These are phyloP conservation scores for Tolypocladium tundrense DNA, from an alignment of 2,329 filamentous ascomycete genomes.

Conservation along the genomic window DNA sequence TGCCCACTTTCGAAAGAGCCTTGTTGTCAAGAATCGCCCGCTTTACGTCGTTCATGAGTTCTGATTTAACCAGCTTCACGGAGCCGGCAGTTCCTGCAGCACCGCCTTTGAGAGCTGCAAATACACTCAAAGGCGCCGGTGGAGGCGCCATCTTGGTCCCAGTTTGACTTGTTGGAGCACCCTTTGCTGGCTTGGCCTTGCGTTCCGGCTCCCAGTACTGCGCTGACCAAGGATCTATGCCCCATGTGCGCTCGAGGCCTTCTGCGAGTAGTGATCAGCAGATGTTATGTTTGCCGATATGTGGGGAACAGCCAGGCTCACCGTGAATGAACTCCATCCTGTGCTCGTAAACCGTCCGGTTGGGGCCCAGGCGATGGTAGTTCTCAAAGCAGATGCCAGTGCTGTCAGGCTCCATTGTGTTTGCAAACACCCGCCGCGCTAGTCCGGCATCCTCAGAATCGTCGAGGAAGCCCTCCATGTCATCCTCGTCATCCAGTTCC, in stretches of 20 bases:
- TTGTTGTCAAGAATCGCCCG: slow-evolving; percentile 29
- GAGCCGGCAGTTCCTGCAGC: slow-evolving; percentile 6
- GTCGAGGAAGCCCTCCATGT: slow-evolving; percentile 84
- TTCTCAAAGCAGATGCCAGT: slow-evolving; percentile 82
- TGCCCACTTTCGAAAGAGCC: slow-evolving; percentile 28
- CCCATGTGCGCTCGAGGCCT: slow-evolving; percentile 34
- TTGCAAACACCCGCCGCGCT: slow-evolving; percentile 48
- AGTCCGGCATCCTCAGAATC: slow-evolving; percentile 63
- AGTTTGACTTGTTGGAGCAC: slow-evolving; percentile 6
- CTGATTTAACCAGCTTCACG: slow-evolving; percentile 24
- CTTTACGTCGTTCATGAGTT: slow-evolving; percentile 31
- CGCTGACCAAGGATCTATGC: slow-evolving; percentile 77
- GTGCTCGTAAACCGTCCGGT: slow-evolving; percentile 45
- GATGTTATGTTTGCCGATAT: not conserved
- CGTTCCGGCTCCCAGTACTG: slow-evolving; percentile 59
- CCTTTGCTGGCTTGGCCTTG: slow-evolving; percentile 15
- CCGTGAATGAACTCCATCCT: slow-evolving; percentile 66
- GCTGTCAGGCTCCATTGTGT: slow-evolving; percentile 64
- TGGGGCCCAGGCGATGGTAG: slow-evolving; percentile 32
- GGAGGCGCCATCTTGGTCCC: slow-evolving; percentile 21
- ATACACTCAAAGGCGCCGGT: slow-evolving; percentile 23
- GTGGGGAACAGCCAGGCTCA: slow-evolving; percentile 26
- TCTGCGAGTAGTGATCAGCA: slow-evolving; percentile 21
- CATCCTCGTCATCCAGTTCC: slow-evolving; percentile 66
- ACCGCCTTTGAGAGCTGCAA: slow-evolving; percentile 20